phyloP scores from a whole-genome alignment of 2,329 filamentous ascomycete species.

The Mycogone perniciosa region DNA sequence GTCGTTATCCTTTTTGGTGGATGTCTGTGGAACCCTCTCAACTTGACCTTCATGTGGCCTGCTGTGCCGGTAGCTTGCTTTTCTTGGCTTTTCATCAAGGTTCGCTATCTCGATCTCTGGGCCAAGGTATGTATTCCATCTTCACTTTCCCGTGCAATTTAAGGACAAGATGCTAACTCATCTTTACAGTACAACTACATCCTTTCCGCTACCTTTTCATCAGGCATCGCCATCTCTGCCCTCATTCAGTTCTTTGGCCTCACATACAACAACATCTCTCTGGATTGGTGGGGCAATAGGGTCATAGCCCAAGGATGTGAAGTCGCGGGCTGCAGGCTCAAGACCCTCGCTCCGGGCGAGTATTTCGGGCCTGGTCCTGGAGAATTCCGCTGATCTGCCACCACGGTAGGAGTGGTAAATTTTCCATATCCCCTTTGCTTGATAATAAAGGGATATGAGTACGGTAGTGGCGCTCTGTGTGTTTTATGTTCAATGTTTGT shows the following conservation, averaged over 20 bases:
- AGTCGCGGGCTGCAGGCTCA: constrained; percentile 23
- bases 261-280: constrained; percentile 30
- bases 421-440: no score
- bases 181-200: constrained; percentile 29
- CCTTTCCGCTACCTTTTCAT: constrained; percentile 36
- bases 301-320: constrained; percentile 32
- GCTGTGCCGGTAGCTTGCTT: constrained; percentile 41
- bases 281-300: constrained; percentile 37
- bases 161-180: background rate
- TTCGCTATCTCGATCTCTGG: constrained; percentile 41
- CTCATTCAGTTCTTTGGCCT: constrained; percentile 40
- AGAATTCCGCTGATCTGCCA: background rate
- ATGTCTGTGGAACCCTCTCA: constrained; percentile 38
- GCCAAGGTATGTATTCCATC: constrained; percentile 27
- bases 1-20: constrained; percentile 36
- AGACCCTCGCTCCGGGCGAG: constrained; percentile 16
- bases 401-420: no score
- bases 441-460: no score
- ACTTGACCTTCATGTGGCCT: constrained; percentile 39
- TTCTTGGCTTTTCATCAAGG: constrained; percentile 42
- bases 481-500: no score
- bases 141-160: background rate
- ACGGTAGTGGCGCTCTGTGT: no score
- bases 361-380: constrained; percentile 22
- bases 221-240: constrained; percentile 34